Conservation (phyloP, 2,329 filamentous ascomycete species). For the Teratosphaeria pseudoeucalypti region DNA sequence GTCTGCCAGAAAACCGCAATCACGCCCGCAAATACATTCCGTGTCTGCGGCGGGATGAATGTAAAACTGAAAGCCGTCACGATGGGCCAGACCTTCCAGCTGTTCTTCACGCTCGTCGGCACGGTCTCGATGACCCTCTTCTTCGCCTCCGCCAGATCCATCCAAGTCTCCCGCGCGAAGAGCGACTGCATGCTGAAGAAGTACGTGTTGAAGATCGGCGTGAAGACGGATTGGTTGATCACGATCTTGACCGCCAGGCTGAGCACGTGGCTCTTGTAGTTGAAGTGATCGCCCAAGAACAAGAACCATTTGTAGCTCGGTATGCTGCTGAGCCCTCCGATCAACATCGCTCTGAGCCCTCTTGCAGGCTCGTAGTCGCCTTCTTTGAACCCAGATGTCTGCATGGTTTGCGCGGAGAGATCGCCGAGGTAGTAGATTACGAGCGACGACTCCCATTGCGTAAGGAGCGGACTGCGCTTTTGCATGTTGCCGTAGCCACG, state of each 20-base stretch:
- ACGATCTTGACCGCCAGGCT: conserved; percentile 67
- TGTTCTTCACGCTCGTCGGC: conserved; percentile 65
- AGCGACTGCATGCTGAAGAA: conserved; percentile 43
- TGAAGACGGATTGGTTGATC: conserved; percentile 72
- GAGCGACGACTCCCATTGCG: conserved; percentile 65
- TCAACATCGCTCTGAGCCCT: conserved; percentile 60
- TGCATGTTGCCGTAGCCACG: conserved; percentile 60
- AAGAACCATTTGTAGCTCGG: conserved; percentile 77
- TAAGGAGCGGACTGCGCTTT: conserved; percentile 61
- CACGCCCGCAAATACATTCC: conserved; percentile 64
- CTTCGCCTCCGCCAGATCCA: conserved; percentile 46
- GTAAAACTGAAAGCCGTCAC: conserved; percentile 80
- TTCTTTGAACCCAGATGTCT: conserved; percentile 14
- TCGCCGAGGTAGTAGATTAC: conserved; percentile 73
- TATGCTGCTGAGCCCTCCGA: conserved; percentile 63
- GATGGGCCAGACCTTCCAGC: conserved; percentile 77
- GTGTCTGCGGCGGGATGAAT: conserved; percentile 69
- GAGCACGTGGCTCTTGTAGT: conserved; percentile 62
- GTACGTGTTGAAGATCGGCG: conserved; percentile 50
- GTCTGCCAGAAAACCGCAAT: conserved; percentile 88
- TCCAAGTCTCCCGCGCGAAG: conserved; percentile 46
- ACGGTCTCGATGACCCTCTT: conserved; percentile 66
- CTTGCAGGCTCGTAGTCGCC: conserved; percentile 55
- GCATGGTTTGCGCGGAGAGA: conserved; percentile 62
- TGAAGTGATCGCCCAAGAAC: conserved; percentile 72